Conservation (phyloP, 129 eudicot genomes). For the Tagetes patula region DNA sequence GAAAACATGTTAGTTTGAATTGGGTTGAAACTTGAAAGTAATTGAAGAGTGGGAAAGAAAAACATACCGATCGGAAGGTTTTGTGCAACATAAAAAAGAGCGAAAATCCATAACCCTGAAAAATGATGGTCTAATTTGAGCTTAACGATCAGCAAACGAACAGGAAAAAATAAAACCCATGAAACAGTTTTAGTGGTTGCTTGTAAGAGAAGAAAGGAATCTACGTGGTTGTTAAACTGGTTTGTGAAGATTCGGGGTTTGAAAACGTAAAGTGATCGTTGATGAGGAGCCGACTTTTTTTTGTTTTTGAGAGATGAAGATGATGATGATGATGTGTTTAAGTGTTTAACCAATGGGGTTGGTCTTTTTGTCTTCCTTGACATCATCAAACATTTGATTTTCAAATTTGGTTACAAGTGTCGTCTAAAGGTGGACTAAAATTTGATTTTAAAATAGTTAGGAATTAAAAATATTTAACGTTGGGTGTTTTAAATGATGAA, state of each 20-base stretch:
- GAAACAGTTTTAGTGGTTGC: conserved; percentile 1
- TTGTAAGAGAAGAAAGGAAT: conserved; percentile 22
- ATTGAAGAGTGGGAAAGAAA: conserved; percentile 14
- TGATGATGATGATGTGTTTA: background rate
- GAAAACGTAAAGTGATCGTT: conserved; percentile 16
- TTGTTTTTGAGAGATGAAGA: conserved; percentile 10
- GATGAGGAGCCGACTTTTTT: background rate
- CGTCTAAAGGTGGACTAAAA: no score
- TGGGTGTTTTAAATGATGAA: no score
- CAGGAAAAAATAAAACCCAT: background rate
- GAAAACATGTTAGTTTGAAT: background rate
- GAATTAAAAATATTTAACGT: no score
- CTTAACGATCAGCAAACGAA: conserved; percentile 14
- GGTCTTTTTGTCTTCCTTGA: background rate
- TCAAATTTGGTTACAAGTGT: background rate
- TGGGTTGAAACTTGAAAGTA: background rate
- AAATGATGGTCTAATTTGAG: conserved; percentile 9
- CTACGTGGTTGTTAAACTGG: conserved; percentile 19
- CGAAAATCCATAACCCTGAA: conserved; percentile 43
- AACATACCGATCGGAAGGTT: conserved; percentile 46
- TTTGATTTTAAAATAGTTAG: no score
- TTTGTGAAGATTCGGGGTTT: conserved; percentile 21
- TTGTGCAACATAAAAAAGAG: conserved; percentile 43
- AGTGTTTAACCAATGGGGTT: background rate
- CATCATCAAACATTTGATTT: conserved; percentile 3